Conservation (phyloP, 1,284 basidiomycete genomes). For the Sporisorium sorghi region DNA sequence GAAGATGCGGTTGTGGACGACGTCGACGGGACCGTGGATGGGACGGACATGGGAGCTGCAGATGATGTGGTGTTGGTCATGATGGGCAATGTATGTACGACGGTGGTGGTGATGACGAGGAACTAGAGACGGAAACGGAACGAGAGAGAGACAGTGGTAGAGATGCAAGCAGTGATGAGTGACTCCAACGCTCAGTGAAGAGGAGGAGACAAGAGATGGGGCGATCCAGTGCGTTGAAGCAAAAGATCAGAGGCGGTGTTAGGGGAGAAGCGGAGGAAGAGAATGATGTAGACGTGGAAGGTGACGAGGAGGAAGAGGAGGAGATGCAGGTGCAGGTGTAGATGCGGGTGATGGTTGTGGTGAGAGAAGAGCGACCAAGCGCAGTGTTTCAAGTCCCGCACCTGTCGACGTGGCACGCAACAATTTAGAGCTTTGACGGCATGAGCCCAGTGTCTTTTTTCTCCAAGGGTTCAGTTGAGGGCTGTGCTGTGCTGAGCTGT, state of each 20-base stretch:
- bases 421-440: neutral
- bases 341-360: constrained; percentile 21
- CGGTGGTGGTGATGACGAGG: constrained; percentile 17
- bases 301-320: constrained; percentile 1
- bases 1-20: constrained; percentile 24
- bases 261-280: constrained; percentile 1
- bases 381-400: too few relatives aligned
- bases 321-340: constrained; percentile 11
- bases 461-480: neutral
- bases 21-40: constrained; percentile 11
- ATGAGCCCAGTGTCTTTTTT: neutral
- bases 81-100: constrained; percentile 20
- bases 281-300: constrained; percentile 31
- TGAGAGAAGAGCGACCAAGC: constrained; percentile 11
- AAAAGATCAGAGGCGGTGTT: constrained; percentile 11
- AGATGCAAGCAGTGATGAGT: constrained; percentile 4
- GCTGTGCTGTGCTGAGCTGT: constrained; percentile 8
- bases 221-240: constrained; percentile 38
- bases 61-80: constrained; percentile 23
- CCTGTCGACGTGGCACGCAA: constrained; percentile 39
- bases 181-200: constrained; percentile 49
- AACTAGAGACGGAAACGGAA: neutral
- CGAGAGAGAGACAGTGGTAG: neutral
- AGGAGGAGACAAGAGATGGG: constrained; percentile 35
- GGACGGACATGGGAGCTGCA: constrained; percentile 14